A percentile compares a stretch with the other conserved stretches of the same genome.
Evolutionary conservation across 2,329 filamentous ascomycete species (phyloP).

Genomic region (Fusarium vanettenii): DNA sequence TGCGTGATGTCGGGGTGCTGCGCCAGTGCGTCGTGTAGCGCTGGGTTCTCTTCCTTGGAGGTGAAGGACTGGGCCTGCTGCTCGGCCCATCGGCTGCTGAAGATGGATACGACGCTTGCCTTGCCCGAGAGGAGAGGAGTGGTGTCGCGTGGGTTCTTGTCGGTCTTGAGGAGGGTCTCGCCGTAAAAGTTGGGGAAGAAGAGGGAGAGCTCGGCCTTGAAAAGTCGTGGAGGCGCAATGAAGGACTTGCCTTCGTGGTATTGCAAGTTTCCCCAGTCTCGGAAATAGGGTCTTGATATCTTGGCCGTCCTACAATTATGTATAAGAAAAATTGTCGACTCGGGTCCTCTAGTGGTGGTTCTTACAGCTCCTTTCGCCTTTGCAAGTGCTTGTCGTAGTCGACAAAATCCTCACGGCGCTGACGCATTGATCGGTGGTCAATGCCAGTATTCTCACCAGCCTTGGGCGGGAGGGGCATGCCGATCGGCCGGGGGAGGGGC

Average conservation of each 20-base stretch:
- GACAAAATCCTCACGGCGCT: slow-evolving; percentile 83
- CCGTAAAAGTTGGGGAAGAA: slow-evolving; percentile 96
- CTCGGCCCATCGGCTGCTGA: slow-evolving; percentile 88
- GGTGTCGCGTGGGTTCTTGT: slow-evolving; percentile 70
- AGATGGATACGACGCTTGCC: slow-evolving; percentile 83
- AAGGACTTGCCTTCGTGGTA: slow-evolving; percentile 93
- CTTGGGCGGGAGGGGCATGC: slow-evolving; percentile 78
- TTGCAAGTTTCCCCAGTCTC: slow-evolving; percentile 89
- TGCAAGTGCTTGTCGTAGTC: slow-evolving; percentile 87
- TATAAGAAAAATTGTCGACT: neutral
- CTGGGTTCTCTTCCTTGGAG: slow-evolving; percentile 73
- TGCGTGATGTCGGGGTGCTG: slow-evolving; percentile 70
- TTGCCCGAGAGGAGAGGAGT: slow-evolving; percentile 79
- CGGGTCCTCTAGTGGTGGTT: neutral
- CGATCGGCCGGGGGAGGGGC: slow-evolving; percentile 79
- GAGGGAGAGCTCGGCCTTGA: slow-evolving; percentile 82
- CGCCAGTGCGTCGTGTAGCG: slow-evolving; percentile 71
- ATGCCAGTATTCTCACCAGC: slow-evolving; percentile 85
- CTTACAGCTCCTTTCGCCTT: slow-evolving; percentile 79
- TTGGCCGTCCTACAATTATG: slow-evolving; percentile 69
- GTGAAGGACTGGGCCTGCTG: slow-evolving; percentile 81
- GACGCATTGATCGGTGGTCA: slow-evolving; percentile 72
- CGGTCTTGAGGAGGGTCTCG: slow-evolving; percentile 73
- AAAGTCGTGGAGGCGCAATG: slow-evolving; percentile 83
- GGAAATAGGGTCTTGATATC: slow-evolving; percentile 90